Evolutionary conservation across 2,329 filamentous ascomycete genomes (phyloP), one percentile per base, ranked within the genome.

Genomic region (Boeremia lycopersici): DNA sequence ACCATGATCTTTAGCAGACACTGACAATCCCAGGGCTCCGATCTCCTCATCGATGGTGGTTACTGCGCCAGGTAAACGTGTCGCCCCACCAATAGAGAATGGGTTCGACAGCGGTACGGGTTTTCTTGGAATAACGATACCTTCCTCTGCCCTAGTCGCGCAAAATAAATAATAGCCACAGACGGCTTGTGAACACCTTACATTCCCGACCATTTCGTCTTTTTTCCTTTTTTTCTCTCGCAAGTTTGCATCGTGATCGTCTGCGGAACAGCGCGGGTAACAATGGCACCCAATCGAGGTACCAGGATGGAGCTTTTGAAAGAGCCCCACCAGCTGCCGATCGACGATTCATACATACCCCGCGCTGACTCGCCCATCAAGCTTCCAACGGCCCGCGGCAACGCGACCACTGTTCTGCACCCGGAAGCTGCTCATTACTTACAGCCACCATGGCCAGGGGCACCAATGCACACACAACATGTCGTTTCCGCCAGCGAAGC

Each of bases 31-130:
- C 30, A 74, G 71, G 72, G 89, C 3, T 80, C 84, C 9, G 88
- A 92, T 72, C 80, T 95, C 55, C 77, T 90, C 59, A 84, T 93
- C 42, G 90, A 95, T 72, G 90, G 90, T 56, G 89, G 89, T 49
- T 91, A 91, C 74, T 81, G 78, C 60, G 60, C 64, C 62, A 61
- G 72, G 54, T 74, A 73, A 69, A 68, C 59, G 68, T 58, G 48
- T 69, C 66, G 62, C 53, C 48, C 47, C 52, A 48, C 28, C 41
- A 51, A 54, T 29, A 55, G 47, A 55, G 41, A 52, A 55, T 43
- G 57, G 53, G 60, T 38, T 34, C 40, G 50, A 51, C 35, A 50
- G 46, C 54, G 33, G 36, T 45, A 56, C 43, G 34, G 56, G 46
- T 47, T n/a, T 26, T 55, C 33, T 38, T 53, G 55, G 52, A 53